These are phyloP conservation scores for Trichophyton schoenleinii DNA, from an alignment of 2,329 filamentous ascomycete genomes.

Conservation along the genomic window DNA sequence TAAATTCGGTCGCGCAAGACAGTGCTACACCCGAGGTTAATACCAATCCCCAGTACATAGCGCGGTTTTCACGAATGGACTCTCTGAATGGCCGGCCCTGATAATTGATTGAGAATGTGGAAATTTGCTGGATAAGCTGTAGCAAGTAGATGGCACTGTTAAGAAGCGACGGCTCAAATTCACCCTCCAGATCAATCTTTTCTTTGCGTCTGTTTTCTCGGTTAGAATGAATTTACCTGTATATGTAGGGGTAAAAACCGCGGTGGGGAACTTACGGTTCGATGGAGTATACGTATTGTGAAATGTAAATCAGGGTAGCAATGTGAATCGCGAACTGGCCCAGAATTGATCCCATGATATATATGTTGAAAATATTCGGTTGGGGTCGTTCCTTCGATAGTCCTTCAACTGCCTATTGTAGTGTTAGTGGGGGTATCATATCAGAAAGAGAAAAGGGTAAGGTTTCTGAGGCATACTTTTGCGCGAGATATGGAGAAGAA, in stretches of 20 bases:
- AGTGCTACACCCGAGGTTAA: conserved; percentile 85
- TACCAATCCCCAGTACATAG: conserved; percentile 96
- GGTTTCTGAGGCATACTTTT: conserved; percentile 42
- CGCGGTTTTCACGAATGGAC: conserved; percentile 84
- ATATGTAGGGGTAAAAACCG: neutral
- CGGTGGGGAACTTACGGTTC: conserved; percentile 55
- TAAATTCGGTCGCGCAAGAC: conserved; percentile 83
- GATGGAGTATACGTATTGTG: conserved; percentile 70
- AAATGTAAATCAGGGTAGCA: conserved; percentile 84
- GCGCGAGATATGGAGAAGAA: conserved; percentile 98
- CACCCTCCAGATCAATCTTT: conserved; percentile 80
- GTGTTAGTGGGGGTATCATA: conserved; percentile 6
- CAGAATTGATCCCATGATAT: conserved; percentile 95
- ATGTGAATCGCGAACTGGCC: conserved; percentile 97
- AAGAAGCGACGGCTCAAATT: conserved; percentile 83
- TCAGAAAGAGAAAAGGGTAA: conserved; percentile 9
- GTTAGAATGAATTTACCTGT: conserved; percentile 1
- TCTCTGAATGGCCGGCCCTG: conserved; percentile 97
- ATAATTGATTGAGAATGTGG: conserved; percentile 98
- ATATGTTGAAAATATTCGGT: conserved; percentile 97
- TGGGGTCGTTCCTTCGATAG: conserved; percentile 94
- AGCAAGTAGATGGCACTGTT: conserved; percentile 96
- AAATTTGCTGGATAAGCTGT: conserved; percentile 97
- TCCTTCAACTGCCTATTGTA: conserved; percentile 63
- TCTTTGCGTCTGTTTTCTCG: conserved; percentile 30